Base-by-base conservation (phyloP, 805 yeast species). In the Ogataea zsoltii region DNA sequence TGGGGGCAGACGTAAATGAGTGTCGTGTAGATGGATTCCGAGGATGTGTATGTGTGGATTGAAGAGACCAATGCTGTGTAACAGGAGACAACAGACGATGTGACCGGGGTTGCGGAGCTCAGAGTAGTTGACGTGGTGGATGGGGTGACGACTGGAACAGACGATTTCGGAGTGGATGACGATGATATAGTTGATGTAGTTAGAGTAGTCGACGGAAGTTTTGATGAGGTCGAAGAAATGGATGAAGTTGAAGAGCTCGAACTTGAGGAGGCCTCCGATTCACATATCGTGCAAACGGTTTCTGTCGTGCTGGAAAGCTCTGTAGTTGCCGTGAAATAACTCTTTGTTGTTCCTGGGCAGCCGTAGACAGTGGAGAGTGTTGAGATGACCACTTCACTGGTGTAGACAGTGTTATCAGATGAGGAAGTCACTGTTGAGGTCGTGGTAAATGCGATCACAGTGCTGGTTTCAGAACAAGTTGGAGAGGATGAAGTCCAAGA, bases 271-370 rank as follows among this genome's bases (percentile, higher is more conserved):
- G 41, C 17, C 30, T 18, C 28, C 25, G 33, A n/a, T 29, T 29
- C 29, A 50, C 44, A 41, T 32, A 28, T 31, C 21, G 38, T 34
- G 36, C 50, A 40, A 25, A 47, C 31, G 17, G 46, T 36, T 28
- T 45, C 43, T 16, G 45, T 44, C 16, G 45, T 41, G 17, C 45
- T 31, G 17, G 26, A 37, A 10, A 25, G 31, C 32, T 36, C 19
- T 39, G 46, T 36, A 17, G 23, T 45, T 16, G 40, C 26, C 18
- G 40, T 37, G 32, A 37, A 26, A 16, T 23, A 16, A 18, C 32
- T 35, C 31, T 25, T 30, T 18, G 19, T 18, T 2, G 19, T 38
- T 16, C 19, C 10, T 4, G 45, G 30, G 18, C 33, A 46, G 25
- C 35, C 23, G 28, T 42, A 30, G 28, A 47, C 17, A n/a, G 45